Evolutionary conservation across 257 asterid species (phyloP), one percentile per base, ranked within the genome.

Genomic region (Salvia rosmarinus): DNA sequence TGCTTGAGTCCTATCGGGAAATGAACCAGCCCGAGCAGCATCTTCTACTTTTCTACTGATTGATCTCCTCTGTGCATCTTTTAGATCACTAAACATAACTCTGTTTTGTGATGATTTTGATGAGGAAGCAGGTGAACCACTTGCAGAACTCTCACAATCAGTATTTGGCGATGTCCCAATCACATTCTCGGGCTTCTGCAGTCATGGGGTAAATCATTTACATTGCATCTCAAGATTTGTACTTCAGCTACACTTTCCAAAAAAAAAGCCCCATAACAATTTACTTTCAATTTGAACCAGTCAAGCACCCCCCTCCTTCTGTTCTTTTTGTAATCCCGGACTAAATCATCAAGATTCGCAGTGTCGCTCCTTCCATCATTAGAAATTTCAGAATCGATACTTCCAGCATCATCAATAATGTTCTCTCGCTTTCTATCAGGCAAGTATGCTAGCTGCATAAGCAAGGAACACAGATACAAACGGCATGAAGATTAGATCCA

Each of bases 211-310:
- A 30, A 50, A 68, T 58, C 1, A 51, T 3, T 40, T 61, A 51
- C 20, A 56, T 3, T 42, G 7, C 54, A 58, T 68, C 25, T 14
- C 19, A 55, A 65, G 43, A 28, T 52, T 49, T 70, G 37, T 74
- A 44, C 17, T 54, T 55, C 59, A 16, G 57, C 37, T 20, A 17
- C 34, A 63, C 30, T 2, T 40, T 30, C 14, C 51, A 34, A 77
- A 77, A 69, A 69, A 25, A 66, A 37, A 75, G 60, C 79, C 37
- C 55, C 46, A 52, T 21, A 75, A 71, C 23, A 60, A 57, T 74
- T 76, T 84, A 90, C 97, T 75, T 85, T 90, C 71, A 86, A 62
- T 82, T 86, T 90, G 77, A 90, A 90, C 97, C 97, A 90, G 81
- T 90, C 85, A 50, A 90, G 88, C 91, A 90, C 82, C 78, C 97